These are phyloP conservation scores for Mycena filopes DNA, from an alignment of 768 basidiomycete species.

Conservation along the genomic window DNA sequence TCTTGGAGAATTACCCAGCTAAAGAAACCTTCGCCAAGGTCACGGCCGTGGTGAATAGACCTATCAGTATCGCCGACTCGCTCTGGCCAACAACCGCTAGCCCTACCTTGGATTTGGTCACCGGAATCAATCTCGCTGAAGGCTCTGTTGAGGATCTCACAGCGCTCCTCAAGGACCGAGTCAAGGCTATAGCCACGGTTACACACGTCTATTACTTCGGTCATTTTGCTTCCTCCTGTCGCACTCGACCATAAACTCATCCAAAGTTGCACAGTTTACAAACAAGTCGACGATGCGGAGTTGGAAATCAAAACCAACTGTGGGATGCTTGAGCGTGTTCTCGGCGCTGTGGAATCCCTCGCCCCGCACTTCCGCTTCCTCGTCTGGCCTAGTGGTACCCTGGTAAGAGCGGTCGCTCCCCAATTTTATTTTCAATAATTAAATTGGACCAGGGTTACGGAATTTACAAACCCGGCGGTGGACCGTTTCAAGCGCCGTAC, in stretches of 20 bases:
- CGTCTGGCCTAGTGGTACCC: slow-evolving; percentile 18
- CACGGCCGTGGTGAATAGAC: slow-evolving; percentile 26
- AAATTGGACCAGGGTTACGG: slow-evolving; percentile 20
- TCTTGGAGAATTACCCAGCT: slow-evolving; percentile 24
- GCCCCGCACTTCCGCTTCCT: slow-evolving; percentile 24
- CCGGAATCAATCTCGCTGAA: slow-evolving; percentile 17
- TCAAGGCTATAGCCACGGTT: slow-evolving; percentile 17
- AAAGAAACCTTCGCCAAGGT: slow-evolving; percentile 27
- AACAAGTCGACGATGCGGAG: slow-evolving; percentile 19
- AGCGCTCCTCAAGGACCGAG: slow-evolving; percentile 7
- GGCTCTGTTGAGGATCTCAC: slow-evolving; percentile 21
- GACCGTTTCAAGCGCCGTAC: slow-evolving; percentile 22
- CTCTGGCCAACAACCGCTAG: slow-evolving; percentile 21
- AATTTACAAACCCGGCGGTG: slow-evolving; percentile 27
- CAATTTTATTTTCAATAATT: not conserved
- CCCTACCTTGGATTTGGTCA: slow-evolving; percentile 16
- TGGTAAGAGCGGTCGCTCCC: not conserved
- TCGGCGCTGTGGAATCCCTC: slow-evolving; percentile 23
- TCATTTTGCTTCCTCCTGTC: not conserved
- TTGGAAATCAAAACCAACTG: slow-evolving; percentile 20
- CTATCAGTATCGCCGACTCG: slow-evolving; percentile 22
- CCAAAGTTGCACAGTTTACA: slow-evolving; percentile 6
- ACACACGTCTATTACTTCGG: slow-evolving; percentile 32
- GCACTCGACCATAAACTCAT: too few species aligned
- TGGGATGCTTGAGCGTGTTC: slow-evolving; percentile 27